Evolutionary conservation across 805 yeast species (phyloP).

Genomic region (Zygoascus ofunaensis): DNA sequence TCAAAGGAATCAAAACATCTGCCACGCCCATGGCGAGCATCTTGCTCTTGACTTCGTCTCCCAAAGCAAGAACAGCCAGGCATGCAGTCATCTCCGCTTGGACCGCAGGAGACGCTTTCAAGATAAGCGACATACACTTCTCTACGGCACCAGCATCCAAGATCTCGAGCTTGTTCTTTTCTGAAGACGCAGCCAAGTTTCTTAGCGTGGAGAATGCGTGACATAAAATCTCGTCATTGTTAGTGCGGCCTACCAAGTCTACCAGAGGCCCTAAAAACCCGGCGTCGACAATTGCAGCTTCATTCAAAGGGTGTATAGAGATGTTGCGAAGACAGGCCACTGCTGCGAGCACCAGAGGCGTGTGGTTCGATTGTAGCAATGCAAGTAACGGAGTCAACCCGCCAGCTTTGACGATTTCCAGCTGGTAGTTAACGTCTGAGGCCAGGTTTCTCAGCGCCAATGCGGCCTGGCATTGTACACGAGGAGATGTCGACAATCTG

Average conservation of each 20-base stretch:
- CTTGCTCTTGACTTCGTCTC: conserved; percentile 85
- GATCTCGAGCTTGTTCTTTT: conserved; percentile 82
- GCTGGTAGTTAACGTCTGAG: conserved; percentile 89
- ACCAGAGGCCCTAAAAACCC: conserved; percentile 92
- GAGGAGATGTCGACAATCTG: conserved; percentile 58
- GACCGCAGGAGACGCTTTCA: conserved; percentile 79
- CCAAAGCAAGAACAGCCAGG: conserved; percentile 90
- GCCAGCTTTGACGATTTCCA: conserved; percentile 90
- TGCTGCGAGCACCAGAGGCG: conserved; percentile 88
- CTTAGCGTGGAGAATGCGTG: conserved; percentile 95
- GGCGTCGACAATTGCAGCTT: conserved; percentile 90
- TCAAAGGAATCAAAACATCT: conserved; percentile 84
- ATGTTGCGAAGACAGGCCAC: conserved; percentile 98
- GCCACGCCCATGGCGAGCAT: conserved; percentile 75
- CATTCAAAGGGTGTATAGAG: conserved; percentile 93
- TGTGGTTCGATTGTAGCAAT: conserved; percentile 78
- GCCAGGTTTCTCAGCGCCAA: conserved; percentile 92
- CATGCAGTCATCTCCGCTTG: conserved; percentile 96
- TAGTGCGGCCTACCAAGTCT: conserved; percentile 60
- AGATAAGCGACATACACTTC: conserved; percentile 80
- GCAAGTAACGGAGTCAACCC: conserved; percentile 92
- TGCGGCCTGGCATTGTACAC: conserved; percentile 98
- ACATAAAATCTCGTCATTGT: conserved; percentile 94
- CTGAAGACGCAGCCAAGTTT: conserved; percentile 92
- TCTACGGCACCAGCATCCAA: conserved; percentile 93